Conservation (phyloP, 2,329 filamentous ascomycete species). For the Alternaria sp. region DNA sequence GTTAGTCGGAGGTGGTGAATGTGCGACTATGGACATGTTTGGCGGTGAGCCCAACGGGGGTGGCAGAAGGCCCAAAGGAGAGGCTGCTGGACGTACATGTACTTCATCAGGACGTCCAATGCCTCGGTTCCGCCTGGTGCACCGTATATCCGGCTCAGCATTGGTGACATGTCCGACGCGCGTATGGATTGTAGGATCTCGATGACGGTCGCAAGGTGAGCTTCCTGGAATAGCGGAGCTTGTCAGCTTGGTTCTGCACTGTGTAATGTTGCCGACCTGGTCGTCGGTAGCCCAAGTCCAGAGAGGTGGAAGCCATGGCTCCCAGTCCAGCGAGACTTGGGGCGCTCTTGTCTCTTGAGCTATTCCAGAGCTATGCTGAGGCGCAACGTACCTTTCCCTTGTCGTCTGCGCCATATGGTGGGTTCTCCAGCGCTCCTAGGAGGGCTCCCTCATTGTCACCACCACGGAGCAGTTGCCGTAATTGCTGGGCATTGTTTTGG, state of each 20-base stretch:
- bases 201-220: conserved; percentile 85
- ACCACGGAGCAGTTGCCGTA: conserved; percentile 85
- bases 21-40: background rate
- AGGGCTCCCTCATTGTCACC: conserved; percentile 89
- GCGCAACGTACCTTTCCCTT: conserved; percentile 59
- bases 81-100: conserved; percentile 71
- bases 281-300: conserved; percentile 36
- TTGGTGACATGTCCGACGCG: conserved; percentile 91
- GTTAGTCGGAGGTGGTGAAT: conserved; percentile 25
- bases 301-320: conserved; percentile 29
- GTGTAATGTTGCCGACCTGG: conserved; percentile 32
- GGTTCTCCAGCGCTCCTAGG: conserved; percentile 82
- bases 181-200: conserved; percentile 97
- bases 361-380: conserved; percentile 5
- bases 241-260: conserved; percentile 37
- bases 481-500: conserved; percentile 78
- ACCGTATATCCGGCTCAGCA: conserved; percentile 82
- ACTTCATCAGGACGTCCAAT: conserved; percentile 96
- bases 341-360: conserved; percentile 8
- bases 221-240: conserved; percentile 66
- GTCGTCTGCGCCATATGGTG: conserved; percentile 72
- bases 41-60: background rate
- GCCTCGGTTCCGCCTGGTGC: conserved; percentile 83
- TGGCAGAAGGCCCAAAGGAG: background rate
- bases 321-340: conserved; percentile 11